Evolutionary conservation across 73 alveolate genomes (phyloP).

Genomic region (Loxodes magnus): DNA sequence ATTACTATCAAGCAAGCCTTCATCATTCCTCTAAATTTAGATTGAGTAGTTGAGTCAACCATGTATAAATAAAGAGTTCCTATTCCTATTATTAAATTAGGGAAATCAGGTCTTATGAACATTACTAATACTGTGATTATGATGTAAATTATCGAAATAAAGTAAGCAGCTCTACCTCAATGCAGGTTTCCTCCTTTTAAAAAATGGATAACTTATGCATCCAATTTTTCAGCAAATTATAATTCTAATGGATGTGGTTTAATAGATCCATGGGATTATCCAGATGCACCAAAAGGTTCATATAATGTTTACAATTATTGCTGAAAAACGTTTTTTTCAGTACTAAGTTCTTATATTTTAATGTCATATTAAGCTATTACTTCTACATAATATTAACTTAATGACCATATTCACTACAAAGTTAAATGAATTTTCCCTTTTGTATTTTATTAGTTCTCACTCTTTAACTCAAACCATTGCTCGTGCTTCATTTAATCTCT

Average conservation of each 20-base stretch:
- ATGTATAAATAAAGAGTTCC: too few species aligned
- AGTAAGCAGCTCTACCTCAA: neutral
- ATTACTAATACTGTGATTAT: neutral
- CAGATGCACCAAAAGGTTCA: constrained; percentile 40
- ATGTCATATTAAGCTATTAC: constrained; percentile 24
- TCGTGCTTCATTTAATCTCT: constrained; percentile 40
- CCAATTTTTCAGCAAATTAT: neutral
- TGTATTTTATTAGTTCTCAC: constrained; percentile 1
- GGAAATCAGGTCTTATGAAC: constrained; percentile 7
- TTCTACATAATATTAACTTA: constrained; percentile 22
- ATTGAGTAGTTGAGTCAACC: too few species aligned
- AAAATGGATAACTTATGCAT: neutral
- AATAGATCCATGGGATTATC: neutral
- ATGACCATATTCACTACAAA: constrained; percentile 36
- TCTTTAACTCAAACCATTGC: constrained; percentile 31
- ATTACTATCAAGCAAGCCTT: too few species aligned
- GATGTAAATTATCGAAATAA: neutral
- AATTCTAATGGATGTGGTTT: constrained; percentile 1
- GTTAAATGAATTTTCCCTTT: constrained; percentile 20
- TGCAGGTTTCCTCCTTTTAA: neutral
- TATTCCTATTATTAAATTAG: too few species aligned
- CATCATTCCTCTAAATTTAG: too few species aligned
- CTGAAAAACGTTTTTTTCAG: constrained; percentile 19
- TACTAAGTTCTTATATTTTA: constrained; percentile 17
- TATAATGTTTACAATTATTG: constrained; percentile 18